Evolutionary conservation across 2,329 filamentous ascomycete species (phyloP), one percentile per base, ranked within the genome.

Genomic region (Achaetomium macrosporum): DNA sequence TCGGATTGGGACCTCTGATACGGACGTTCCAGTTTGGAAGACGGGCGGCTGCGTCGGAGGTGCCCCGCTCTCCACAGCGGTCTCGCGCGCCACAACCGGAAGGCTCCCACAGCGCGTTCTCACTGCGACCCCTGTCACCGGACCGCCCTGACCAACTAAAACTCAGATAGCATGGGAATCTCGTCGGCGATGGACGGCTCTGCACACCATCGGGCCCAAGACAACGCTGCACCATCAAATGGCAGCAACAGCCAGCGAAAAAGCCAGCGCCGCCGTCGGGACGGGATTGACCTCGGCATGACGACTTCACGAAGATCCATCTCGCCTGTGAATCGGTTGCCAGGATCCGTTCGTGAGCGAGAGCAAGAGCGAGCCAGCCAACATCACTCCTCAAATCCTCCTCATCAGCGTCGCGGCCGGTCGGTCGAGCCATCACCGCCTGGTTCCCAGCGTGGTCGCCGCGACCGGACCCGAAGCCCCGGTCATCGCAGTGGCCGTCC

Each of bases 151-250:
- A 50, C 54, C 57, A 54, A 57, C 56, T 53, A 53, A 56, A 56
- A 56, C 50, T 50, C 50, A 47, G 42, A 50, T 47, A 50, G 53
- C 62, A 63, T 62, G 55, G 56, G 11, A 15, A 59, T 58, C n/a
- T n/a, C 57, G 56, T 61, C 61, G 44, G 60, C 61, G 41, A 65
- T 64, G 62, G 61, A 58, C 53, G 61, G 58, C 56, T 59, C 58
- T 42, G 53, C 53, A 52, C 45, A 29, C 40, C 40, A 56, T 59
- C 59, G 55, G 61, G 60, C 62, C 62, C 68, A 67, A 64, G 63
- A 72, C 69, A 53, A 55, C 53, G 69, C 64, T 68, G 67, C 68
- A 58, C 70, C 73, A 68, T 68, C 69, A 68, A 66, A 71, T 66
- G 69, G 72, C 67, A 64, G 64, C 57, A 66, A 61, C 63, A 65